These are phyloP conservation scores for Massariosphaeria phaeospora DNA, from an alignment of 495 filamentous ascomycete genomes.

Conservation along the genomic window DNA sequence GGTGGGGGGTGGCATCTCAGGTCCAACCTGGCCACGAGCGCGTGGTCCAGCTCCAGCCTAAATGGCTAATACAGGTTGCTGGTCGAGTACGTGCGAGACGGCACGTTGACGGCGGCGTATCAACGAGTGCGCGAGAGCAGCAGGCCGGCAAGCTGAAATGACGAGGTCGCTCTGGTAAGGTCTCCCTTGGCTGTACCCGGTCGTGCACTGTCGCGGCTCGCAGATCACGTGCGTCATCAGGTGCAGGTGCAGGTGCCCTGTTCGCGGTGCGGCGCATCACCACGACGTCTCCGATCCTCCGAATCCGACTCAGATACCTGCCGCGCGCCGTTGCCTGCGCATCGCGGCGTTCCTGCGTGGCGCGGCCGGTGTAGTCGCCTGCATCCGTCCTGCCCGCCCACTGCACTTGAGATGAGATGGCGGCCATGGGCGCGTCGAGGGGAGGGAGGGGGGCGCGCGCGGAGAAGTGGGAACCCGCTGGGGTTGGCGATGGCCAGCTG, in stretches of 20 bases:
- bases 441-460: background rate
- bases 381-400: background rate
- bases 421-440: constrained; percentile 3
- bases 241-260: background rate
- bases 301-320: too few species aligned
- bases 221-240: constrained; percentile 12
- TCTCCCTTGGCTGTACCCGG: constrained; percentile 8
- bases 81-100: constrained; percentile 22
- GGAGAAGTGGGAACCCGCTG: background rate
- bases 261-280: too few species aligned
- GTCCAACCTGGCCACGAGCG: constrained; percentile 13
- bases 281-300: background rate
- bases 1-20: constrained; percentile 15
- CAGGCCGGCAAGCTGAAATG: constrained; percentile 24
- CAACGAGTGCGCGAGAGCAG: too few species aligned
- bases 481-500: too few species aligned
- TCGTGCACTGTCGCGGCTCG: constrained; percentile 2
- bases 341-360: too few species aligned
- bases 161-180: constrained; percentile 7
- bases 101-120: constrained; percentile 13
- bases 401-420: constrained; percentile 10
- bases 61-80: constrained; percentile 28
- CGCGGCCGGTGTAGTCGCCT: background rate
- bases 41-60: constrained; percentile 20
- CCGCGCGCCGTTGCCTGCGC: too few species aligned